Base-by-base conservation (phyloP, 805 yeast genomes). In the Gaillardinia entomophila region DNA sequence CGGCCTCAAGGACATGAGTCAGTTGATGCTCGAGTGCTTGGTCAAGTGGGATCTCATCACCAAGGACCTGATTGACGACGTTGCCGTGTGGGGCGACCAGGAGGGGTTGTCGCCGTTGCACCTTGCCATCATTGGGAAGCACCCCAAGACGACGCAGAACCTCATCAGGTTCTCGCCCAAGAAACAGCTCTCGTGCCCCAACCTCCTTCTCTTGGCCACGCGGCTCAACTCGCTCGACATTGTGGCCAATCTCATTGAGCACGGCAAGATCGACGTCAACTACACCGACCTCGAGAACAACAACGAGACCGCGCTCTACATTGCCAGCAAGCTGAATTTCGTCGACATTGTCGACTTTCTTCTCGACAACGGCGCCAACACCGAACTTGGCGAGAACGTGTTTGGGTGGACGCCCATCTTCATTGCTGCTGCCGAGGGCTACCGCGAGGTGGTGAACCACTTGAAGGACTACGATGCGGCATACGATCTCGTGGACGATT, bases 331-430 rank as follows among this genome's bases (percentile, higher is more conserved):
- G 52, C 57, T 79, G 49, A 76, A 82, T 48, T 57, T 69, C 33
- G 38, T 57, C 7, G 69, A 69, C 1, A 59, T 81, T 15, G 85
- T 79, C 6, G 62, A 71, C 38, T 68, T 60, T 31, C 53, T 85
- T 12, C 62, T 90, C 34, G 51, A 62, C 7, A 57, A 66, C 12
- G 76, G 77, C 8, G 95, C 96, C 1, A 64, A 80, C 43, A 60
- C 88, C 1, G 96, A 89, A 51, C 62, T 85, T 32, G 75, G 80
- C 0, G 97, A 90, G 48, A 50, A 59, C 4, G 69, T 83, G 1
- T 89, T 85, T 59, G 95, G 95, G 0, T 90, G 97, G 97, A 86
- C 96, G 1, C 96, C 97, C 4, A 65, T 90, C 4, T 87, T 90
- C 53, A 75, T 79, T 32, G 95, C 96, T 10, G 89, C 95, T 0